phyloP scores from a whole-genome alignment of 1,139 yeast genomes.

The Geotrichum macrosporum region DNA sequence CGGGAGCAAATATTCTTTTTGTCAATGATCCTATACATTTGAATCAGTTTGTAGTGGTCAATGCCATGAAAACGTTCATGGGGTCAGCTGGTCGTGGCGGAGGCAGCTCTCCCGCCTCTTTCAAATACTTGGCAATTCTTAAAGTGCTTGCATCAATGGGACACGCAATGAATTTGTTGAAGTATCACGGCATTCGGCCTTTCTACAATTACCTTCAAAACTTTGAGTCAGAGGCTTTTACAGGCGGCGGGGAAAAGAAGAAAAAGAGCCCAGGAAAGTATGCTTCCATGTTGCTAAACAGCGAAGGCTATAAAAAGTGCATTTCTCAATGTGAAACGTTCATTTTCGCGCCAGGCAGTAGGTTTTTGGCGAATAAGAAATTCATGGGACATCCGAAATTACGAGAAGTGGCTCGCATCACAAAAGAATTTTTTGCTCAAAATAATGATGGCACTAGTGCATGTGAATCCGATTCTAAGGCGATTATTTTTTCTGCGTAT shows the following conservation, averaged over 20 bases:
- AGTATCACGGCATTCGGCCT: slow-evolving; percentile 76
- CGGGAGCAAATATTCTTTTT: slow-evolving; percentile 55
- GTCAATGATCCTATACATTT: slow-evolving; percentile 61
- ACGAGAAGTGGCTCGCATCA: slow-evolving; percentile 45
- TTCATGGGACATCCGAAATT: slow-evolving; percentile 75
- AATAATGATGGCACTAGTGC: slow-evolving; percentile 8
- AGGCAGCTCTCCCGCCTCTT: slow-evolving; percentile 27
- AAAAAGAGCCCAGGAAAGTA: slow-evolving; percentile 32
- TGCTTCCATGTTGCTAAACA: slow-evolving; percentile 45
- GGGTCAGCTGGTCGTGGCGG: slow-evolving; percentile 28
- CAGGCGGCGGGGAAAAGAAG: slow-evolving; percentile 20
- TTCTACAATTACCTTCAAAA: slow-evolving; percentile 52
- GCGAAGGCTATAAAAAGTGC: slow-evolving; percentile 47
- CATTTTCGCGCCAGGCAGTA: slow-evolving; percentile 39
- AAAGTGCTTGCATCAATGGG: slow-evolving; percentile 72
- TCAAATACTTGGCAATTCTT: slow-evolving; percentile 32
- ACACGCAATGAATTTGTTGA: slow-evolving; percentile 48
- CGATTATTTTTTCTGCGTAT: slow-evolving; percentile 79
- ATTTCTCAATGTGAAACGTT: slow-evolving; percentile 46
- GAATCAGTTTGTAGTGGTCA: slow-evolving; percentile 69
- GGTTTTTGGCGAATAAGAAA: slow-evolving; percentile 25
- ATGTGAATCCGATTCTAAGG: slow-evolving; percentile 66
- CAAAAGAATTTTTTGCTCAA: slow-evolving; percentile 17
- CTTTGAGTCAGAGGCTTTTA: slow-evolving; percentile 8
- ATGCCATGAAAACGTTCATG: slow-evolving; percentile 52